Evolutionary conservation across 2,329 filamentous ascomycete genomes (phyloP), one percentile per base, ranked within the genome.

Genomic region (Penicillium sp.): DNA sequence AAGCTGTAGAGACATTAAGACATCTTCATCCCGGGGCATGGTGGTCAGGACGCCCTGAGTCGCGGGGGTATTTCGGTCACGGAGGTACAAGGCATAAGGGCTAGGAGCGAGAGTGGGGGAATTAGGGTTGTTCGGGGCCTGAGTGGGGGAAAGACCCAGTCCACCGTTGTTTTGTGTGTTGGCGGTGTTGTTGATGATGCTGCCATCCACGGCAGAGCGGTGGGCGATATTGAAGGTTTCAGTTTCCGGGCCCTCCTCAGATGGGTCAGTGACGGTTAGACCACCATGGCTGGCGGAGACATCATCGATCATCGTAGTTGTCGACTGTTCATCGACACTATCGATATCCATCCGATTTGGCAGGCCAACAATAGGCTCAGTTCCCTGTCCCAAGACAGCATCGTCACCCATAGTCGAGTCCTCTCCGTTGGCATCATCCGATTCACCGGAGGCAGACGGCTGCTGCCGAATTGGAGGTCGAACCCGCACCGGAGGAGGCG

Each of bases 11-110:
- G 95, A 97, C 93, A 99, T 97, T 62, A 99, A 82, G 2, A 99
- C 95, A 69, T 99, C 95, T 75, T 99, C 95, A 68, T 99, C 95
- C 50, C 95, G 87, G 10, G 95, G 95, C 90, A 98, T 96, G 11
- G 92, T 89, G 27, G 93, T 91, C 31, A 96, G 80, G 67, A 96
- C 88, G 65, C 89, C 88, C 16, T 89, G 85, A 68, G 86, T 85
- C 26, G 81, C 76, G 43, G 90, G 86, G 37, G 86, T 83, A 52
- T 88, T 86, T 37, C 89, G 88, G 66, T 96, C 90, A 50, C 92
- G 84, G 26, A 93, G 83, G 69, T 93, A 95, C 56, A 90, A 85
- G 42, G 92, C 88, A 57, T 95, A 88, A 59, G 85, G 89, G 19
- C 89, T 85, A 57, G 83, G 86, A 8, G 88, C 85, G 64, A 90